A percentile compares a stretch with the other conserved stretches of the same genome.
phyloP scores from a whole-genome alignment of 2,329 filamentous ascomycete species.

The Aspergillus sp. region DNA sequence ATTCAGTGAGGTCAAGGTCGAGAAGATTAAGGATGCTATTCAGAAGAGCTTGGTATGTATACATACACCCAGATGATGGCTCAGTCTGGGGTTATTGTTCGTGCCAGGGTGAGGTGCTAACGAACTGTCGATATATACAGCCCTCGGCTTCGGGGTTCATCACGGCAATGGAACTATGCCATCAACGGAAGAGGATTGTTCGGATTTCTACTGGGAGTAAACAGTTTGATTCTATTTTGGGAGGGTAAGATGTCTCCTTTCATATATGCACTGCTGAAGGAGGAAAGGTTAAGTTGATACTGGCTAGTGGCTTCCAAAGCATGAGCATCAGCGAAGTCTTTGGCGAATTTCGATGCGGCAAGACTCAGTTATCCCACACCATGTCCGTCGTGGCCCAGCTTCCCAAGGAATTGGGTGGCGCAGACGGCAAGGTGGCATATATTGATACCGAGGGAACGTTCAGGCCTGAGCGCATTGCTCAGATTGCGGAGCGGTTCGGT shows the following conservation, averaged over 20 bases:
- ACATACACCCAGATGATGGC: neutral
- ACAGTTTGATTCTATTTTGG: constrained; percentile 65
- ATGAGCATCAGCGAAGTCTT: constrained; percentile 65
- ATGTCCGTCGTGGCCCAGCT: constrained; percentile 66
- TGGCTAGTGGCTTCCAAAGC: constrained; percentile 65
- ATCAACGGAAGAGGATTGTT: constrained; percentile 64
- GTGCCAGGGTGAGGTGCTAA: neutral
- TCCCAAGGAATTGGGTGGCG: constrained; percentile 62
- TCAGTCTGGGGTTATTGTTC: too few species aligned
- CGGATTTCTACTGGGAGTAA: constrained; percentile 71
- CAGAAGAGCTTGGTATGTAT: constrained; percentile 58
- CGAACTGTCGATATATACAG: constrained; percentile 36
- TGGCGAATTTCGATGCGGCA: constrained; percentile 59
- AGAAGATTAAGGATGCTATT: constrained; percentile 70
- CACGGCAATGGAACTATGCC: constrained; percentile 65
- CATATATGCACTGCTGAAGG: neutral
- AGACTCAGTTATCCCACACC: constrained; percentile 70
- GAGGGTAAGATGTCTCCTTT: constrained; percentile 50
- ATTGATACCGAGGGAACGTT: constrained; percentile 70
- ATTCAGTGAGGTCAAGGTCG: constrained; percentile 70
- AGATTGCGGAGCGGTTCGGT: constrained; percentile 68
- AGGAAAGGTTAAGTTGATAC: neutral
- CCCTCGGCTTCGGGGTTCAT: constrained; percentile 63
- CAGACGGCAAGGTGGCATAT: constrained; percentile 69
- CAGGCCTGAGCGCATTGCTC: constrained; percentile 65